These are phyloP conservation scores for Batrachochytrium dendrobatidis DNA, from an alignment of 371 early-diverging fungal genomes.

Conservation along the genomic window DNA sequence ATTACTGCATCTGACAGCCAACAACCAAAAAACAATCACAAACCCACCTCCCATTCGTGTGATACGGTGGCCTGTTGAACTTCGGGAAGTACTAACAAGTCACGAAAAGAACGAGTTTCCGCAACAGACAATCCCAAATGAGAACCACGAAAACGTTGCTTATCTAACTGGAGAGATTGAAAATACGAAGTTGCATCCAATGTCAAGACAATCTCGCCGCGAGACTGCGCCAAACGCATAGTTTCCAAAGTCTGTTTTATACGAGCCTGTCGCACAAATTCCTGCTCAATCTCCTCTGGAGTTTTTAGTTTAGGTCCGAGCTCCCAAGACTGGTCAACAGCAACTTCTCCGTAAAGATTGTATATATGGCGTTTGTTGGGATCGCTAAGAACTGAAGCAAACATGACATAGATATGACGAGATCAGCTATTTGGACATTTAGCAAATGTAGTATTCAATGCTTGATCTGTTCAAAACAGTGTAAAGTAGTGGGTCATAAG, in stretches of 20 bases:
- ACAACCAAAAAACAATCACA: conserved; percentile 3
- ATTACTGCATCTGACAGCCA: neutral
- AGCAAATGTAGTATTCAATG: conserved; percentile 17
- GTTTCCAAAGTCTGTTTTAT: conserved; percentile 65
- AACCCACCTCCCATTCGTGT: conserved; percentile 75
- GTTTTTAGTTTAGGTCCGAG: conserved; percentile 70
- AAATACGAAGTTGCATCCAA: conserved; percentile 35
- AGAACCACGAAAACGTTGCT: neutral
- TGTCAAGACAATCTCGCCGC: conserved; percentile 39
- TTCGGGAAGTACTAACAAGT: conserved; percentile 46
- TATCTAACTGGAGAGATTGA: conserved; percentile 7
- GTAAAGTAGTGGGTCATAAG: neutral
- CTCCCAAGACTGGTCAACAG: conserved; percentile 64
- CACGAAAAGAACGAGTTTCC: conserved; percentile 23
- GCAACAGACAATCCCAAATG: conserved; percentile 40
- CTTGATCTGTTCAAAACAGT: conserved; percentile 12
- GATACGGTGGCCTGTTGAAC: conserved; percentile 66
- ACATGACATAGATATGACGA: neutral
- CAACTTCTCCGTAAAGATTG: conserved; percentile 88
- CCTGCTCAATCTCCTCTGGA: conserved; percentile 79
- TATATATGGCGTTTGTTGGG: conserved; percentile 76
- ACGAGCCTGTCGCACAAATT: conserved; percentile 69
- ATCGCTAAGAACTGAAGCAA: conserved; percentile 64
- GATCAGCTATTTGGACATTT: conserved; percentile 17
- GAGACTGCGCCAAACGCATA: conserved; percentile 69